Base-by-base conservation (phyloP, 2,329 filamentous ascomycete species). In the Zymoseptoria tritici region DNA sequence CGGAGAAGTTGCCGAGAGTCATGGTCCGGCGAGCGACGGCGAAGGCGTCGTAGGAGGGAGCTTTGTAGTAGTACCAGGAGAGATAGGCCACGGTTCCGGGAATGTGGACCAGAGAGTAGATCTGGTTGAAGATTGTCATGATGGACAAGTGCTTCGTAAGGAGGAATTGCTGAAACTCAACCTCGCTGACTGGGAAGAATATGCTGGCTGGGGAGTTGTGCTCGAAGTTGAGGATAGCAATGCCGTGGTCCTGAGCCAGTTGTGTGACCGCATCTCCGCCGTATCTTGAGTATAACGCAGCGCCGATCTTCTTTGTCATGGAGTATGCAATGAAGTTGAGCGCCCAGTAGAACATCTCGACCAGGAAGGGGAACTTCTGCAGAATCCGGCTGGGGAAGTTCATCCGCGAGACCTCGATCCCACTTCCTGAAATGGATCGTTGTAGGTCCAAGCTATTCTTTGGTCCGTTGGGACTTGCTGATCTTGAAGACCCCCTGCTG, bases 291-390 rank as follows among this genome's bases (percentile, higher is more conserved):
- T 71, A 70, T 52, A 70, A 22, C n/a, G 62, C 62, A 3, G 62
- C 63, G 4, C 68, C 68, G 16, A 66, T 63, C 55, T 67, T 60
- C 62, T 70, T 69, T 7, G 84, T 86, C 71, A 84, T 76, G 46
- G 81, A 78, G 74, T 88, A 88, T 69, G 86, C 85, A 52, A 80
- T 77, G 64, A 85, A 82, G 68, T 85, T 87, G 66, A 88, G 78
- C 51, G 81, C 78, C 86, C 86, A 89, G 75, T 89, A 89, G 71
- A 88, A 88, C 84, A 89, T 88, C 72, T 89, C 86, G 54, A 89
- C 80, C 57, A 89, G 72, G 69, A 89, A 89, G 4, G 86, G 86
- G 64, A 85, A 87, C 68, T 85, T 85, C 70, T 86, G 82, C 60
- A 88, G 76, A 58, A 88, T 78, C 24, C 84, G 78, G 62, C 82